Conservation (phyloP, 2,329 filamentous ascomycete genomes). For the Aureobasidium sp. region DNA sequence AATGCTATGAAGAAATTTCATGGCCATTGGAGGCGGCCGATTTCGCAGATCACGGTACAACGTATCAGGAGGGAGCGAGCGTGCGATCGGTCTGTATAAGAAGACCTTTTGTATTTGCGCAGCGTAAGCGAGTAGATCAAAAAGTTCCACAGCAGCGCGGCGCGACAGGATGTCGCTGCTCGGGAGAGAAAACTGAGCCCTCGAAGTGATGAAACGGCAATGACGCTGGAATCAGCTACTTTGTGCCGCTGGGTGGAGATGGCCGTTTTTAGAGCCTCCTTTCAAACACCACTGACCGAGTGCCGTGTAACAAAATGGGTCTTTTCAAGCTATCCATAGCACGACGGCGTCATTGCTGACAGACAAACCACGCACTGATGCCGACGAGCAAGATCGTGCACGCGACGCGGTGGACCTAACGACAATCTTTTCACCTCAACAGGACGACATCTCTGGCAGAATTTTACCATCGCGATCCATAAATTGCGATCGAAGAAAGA, state of each 20-base stretch:
- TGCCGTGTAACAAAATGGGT: not conserved
- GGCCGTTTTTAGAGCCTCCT: conserved; percentile 9
- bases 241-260: not conserved
- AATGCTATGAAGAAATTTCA: not conserved
- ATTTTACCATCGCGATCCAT: conserved; percentile 1
- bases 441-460: not conserved
- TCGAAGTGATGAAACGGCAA: conserved; percentile 6
- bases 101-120: not conserved
- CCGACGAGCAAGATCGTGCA: not conserved
- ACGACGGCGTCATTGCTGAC: conserved; percentile 9
- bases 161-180: not conserved
- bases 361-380: not conserved
- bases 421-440: conserved; percentile 5
- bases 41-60: not conserved
- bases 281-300: not conserved
- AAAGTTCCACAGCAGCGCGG: not conserved
- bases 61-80: not conserved
- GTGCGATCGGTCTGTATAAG: not conserved
- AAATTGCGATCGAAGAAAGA: not conserved
- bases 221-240: conserved; percentile 1
- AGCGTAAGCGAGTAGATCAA: not conserved
- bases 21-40: not conserved
- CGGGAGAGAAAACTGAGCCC: not conserved
- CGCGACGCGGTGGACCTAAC: not conserved
- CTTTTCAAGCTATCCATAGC: not conserved